These are phyloP conservation scores for Candida sphagnicola DNA, from an alignment of 805 yeast genomes.

Conservation along the genomic window DNA sequence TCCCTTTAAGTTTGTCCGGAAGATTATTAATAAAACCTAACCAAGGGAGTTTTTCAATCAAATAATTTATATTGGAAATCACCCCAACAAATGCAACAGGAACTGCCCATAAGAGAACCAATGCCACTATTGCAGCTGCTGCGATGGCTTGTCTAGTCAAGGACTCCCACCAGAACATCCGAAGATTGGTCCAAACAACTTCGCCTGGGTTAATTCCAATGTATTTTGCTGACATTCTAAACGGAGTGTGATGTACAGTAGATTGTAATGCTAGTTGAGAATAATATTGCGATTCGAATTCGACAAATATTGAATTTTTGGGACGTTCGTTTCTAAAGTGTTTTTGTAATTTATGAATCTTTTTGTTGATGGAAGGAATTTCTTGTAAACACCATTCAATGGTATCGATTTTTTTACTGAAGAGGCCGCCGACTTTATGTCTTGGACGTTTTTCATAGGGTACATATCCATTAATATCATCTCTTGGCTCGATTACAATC, in stretches of 20 bases:
- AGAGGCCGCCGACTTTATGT: constrained; percentile 44
- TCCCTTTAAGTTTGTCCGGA: constrained; percentile 69
- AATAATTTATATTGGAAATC: constrained; percentile 78
- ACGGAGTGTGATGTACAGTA: constrained; percentile 59
- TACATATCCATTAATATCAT: constrained; percentile 53
- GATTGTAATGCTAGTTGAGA: constrained; percentile 73
- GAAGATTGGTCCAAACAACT: constrained; percentile 67
- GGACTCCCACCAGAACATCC: constrained; percentile 80
- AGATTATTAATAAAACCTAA: constrained; percentile 70
- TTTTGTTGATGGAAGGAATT: constrained; percentile 53
- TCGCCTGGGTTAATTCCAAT: constrained; percentile 64
- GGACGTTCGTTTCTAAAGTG: constrained; percentile 47
- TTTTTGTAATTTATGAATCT: constrained; percentile 53
- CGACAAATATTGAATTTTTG: constrained; percentile 79
- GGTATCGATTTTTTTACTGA: constrained; percentile 53
- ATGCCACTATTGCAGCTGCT: constrained; percentile 47
- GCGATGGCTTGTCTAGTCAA: constrained; percentile 52
- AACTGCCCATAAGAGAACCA: constrained; percentile 85
- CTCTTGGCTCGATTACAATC: constrained; percentile 36
- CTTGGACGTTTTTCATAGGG: constrained; percentile 69
- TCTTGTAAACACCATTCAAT: constrained; percentile 54
- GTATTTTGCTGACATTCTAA: constrained; percentile 56
- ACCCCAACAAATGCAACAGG: constrained; percentile 98
- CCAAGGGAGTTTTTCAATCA: constrained; percentile 69
- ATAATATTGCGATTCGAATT: constrained; percentile 68